Conservation (phyloP, 495 filamentous ascomycete genomes). For the Glonium stellatum region DNA sequence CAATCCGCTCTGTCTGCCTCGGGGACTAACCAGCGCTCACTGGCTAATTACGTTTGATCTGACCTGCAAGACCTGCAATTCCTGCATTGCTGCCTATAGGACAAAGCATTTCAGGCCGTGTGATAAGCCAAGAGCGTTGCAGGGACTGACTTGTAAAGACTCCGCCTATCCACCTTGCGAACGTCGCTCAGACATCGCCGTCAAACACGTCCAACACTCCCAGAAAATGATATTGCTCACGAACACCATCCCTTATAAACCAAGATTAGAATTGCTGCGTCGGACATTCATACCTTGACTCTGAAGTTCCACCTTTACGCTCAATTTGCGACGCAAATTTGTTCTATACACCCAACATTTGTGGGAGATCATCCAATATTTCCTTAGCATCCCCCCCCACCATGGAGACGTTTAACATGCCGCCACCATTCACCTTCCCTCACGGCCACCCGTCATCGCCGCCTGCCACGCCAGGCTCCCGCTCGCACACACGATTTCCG, state of each 20-base stretch:
- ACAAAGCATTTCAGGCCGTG: constrained; percentile 17
- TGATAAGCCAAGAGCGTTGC: constrained; percentile 31
- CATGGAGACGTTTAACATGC: constrained; percentile 20
- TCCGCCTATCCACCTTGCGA: constrained; percentile 24
- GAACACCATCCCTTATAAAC: constrained; percentile 17
- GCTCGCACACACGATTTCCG: constrained; percentile 23
- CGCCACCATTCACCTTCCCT: constrained; percentile 11
- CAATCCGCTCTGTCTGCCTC: constrained; percentile 16
- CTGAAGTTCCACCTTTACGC: neutral
- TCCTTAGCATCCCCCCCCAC: constrained; percentile 3
- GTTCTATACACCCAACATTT: neutral
- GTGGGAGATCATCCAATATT: constrained; percentile 16
- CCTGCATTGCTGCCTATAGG: constrained; percentile 31
- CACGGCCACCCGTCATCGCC: constrained; percentile 24
- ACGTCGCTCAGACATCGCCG: constrained; percentile 21
- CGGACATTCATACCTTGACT: constrained; percentile 22
- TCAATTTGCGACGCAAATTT: neutral
- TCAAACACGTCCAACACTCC: constrained; percentile 17
- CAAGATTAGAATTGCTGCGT: constrained; percentile 13
- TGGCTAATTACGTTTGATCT: constrained; percentile 26
- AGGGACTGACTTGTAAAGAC: constrained; percentile 26
- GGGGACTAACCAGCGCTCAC: constrained; percentile 24
- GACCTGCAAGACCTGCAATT: constrained; percentile 28
- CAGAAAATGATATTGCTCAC: constrained; percentile 29
- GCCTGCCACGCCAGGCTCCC: constrained; percentile 25